Evolutionary conservation across 495 filamentous ascomycete genomes (phyloP).

Genomic region (Tuber microsphaerosporum): DNA sequence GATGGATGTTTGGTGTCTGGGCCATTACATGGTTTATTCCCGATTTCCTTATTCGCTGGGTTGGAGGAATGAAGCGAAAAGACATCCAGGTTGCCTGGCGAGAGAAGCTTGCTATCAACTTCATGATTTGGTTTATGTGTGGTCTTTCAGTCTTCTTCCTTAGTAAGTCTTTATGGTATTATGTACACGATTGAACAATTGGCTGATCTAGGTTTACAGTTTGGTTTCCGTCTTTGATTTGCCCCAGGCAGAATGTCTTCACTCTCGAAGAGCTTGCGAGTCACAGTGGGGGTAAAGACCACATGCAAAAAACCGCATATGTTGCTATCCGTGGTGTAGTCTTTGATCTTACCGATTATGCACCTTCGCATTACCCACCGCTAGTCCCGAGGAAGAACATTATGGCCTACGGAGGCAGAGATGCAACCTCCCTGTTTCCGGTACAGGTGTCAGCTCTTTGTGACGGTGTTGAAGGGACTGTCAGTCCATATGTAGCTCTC

Average conservation of each 20-base stretch:
- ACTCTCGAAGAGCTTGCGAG: constrained; percentile 66
- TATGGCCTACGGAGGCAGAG: constrained; percentile 72
- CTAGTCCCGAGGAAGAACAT: constrained; percentile 61
- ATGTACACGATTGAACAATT: not conserved
- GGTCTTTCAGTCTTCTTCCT: constrained; percentile 70
- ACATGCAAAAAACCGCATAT: constrained; percentile 49
- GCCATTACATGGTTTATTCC: constrained; percentile 79
- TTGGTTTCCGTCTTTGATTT: constrained; percentile 78
- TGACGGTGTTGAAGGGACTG: constrained; percentile 59
- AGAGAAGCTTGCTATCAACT: constrained; percentile 96
- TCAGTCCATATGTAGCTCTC: constrained; percentile 66
- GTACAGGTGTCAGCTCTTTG: constrained; percentile 92
- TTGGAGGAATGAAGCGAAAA: constrained; percentile 84
- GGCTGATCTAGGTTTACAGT: constrained; percentile 50
- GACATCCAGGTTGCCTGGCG: constrained; percentile 93
- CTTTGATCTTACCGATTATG: constrained; percentile 70
- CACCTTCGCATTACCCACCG: constrained; percentile 69
- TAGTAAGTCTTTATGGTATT: constrained; percentile 40
- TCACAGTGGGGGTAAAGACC: constrained; percentile 54
- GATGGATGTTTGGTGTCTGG: constrained; percentile 87
- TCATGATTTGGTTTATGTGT: constrained; percentile 92
- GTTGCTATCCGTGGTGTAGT: constrained; percentile 82
- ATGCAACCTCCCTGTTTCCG: constrained; percentile 83
- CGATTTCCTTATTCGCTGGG: constrained; percentile 67
- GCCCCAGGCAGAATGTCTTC: constrained; percentile 82